phyloP scores from a whole-genome alignment of 495 filamentous ascomycete genomes.

The Clohesyomyces aquaticus region DNA sequence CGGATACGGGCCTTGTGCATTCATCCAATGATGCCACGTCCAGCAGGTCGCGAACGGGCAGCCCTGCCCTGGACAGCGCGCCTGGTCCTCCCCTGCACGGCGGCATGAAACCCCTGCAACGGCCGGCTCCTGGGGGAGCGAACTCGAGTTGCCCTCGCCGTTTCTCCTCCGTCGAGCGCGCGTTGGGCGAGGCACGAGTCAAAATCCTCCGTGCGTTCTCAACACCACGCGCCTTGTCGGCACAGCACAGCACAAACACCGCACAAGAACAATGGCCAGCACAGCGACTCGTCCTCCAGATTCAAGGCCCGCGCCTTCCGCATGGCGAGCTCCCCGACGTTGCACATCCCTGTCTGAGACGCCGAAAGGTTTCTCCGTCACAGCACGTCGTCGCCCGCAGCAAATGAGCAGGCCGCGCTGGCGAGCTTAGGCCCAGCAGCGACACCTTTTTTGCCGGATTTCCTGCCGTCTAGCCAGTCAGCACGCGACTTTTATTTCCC shows the following conservation, averaged over 20 bases:
- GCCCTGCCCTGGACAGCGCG: neutral
- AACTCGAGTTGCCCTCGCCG: too few species aligned
- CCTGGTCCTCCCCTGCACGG: neutral
- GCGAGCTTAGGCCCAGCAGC: neutral
- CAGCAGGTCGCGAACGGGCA: conserved; percentile 3
- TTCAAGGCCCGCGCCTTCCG: neutral
- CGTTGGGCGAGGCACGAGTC: too few species aligned
- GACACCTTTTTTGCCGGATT: conserved; percentile 14
- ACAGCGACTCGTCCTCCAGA: neutral
- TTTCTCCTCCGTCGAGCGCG: too few species aligned
- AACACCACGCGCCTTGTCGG: conserved; percentile 1
- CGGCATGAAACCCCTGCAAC: neutral
- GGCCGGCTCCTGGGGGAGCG: too few species aligned
- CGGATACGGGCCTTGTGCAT: neutral
- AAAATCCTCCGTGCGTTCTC: neutral
- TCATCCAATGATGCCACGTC: neutral
- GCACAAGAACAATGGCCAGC: too few species aligned
- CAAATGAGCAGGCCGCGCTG: conserved; percentile 10
- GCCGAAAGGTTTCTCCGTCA: conserved; percentile 2
- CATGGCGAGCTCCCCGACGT: neutral
- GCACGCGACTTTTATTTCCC: conserved; percentile 13
- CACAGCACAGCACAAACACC: too few species aligned
- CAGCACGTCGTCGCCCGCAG: neutral
- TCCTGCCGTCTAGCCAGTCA: conserved; percentile 18
- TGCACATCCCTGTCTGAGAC: conserved; percentile 2